Percentiles rank a stretch among this genome's conserved stretches.
Evolutionary conservation across 352 stramenopile genomes (phyloP).

Genomic region (Phytopythium oedochilum): DNA sequence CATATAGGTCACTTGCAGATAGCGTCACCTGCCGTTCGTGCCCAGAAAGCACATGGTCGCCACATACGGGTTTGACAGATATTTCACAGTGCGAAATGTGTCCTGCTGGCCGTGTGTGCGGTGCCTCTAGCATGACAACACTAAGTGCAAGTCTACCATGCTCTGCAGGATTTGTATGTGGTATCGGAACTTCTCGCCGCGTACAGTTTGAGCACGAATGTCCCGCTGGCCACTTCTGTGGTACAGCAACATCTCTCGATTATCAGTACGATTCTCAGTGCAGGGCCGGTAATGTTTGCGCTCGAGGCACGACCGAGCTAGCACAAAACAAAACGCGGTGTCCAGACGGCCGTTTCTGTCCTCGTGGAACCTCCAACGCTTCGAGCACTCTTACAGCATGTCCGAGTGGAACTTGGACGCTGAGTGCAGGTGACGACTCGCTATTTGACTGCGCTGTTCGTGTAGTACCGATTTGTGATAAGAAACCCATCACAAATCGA

Average conservation of each 20-base stretch:
- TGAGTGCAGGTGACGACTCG: slow-evolving; percentile 55
- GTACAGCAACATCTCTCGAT: slow-evolving; percentile 68
- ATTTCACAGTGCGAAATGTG: slow-evolving; percentile 96
- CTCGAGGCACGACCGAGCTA: slow-evolving; percentile 83
- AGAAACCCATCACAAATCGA: slow-evolving; percentile 53
- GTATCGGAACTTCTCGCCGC: slow-evolving; percentile 87
- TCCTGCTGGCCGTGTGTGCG: slow-evolving; percentile 91
- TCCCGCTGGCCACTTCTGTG: slow-evolving; percentile 90
- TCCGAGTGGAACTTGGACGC: slow-evolving; percentile 87
- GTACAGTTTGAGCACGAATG: slow-evolving; percentile 92
- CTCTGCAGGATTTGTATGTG: slow-evolving; percentile 92
- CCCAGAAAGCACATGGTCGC: slow-evolving; percentile 93
- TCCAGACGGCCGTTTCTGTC: slow-evolving; percentile 91
- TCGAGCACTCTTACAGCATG: slow-evolving; percentile 87
- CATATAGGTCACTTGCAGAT: slow-evolving; percentile 94
- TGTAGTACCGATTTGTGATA: slow-evolving; percentile 93
- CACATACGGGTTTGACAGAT: slow-evolving; percentile 89
- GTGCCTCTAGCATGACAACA: slow-evolving; percentile 85
- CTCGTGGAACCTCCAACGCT: slow-evolving; percentile 80
- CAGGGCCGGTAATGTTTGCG: slow-evolving; percentile 85
- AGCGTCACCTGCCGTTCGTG: slow-evolving; percentile 94
- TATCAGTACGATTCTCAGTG: slow-evolving; percentile 89
- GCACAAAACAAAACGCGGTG: slow-evolving; percentile 92
- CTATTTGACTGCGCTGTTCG: slow-evolving; percentile 89
- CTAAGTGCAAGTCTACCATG: slow-evolving; percentile 85